Conservation (phyloP, 2,329 filamentous ascomycete genomes). For the Pestalotiopsis sp. region DNA sequence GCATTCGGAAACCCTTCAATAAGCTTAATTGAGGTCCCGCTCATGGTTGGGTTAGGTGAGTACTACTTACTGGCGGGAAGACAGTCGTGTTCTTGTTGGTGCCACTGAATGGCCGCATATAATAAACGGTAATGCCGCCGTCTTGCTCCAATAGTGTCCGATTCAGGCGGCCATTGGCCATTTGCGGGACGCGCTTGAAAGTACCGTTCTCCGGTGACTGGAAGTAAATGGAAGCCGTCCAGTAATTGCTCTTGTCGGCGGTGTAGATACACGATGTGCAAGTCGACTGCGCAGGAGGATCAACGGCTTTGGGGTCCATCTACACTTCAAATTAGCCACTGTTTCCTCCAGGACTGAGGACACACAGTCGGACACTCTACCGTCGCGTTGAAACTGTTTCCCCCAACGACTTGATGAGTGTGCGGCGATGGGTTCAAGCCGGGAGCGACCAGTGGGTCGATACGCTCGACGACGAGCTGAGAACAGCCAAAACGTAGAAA, state of each 20-base stretch:
- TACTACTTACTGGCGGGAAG: conserved; percentile 28
- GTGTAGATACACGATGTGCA: conserved; percentile 35
- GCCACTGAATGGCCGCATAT: conserved; percentile 26
- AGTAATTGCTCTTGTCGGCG: conserved; percentile 36
- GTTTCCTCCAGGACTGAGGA: too few species aligned
- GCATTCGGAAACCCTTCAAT: conserved; percentile 36
- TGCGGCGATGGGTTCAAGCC: conserved; percentile 48
- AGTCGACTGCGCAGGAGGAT: conserved; percentile 27
- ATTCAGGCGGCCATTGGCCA: conserved; percentile 32
- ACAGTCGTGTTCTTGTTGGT: conserved; percentile 28
- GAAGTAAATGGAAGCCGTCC: conserved; percentile 35
- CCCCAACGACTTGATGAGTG: conserved; percentile 45
- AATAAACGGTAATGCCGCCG: conserved; percentile 34
- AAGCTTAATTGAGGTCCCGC: too few species aligned
- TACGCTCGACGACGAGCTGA: conserved; percentile 6
- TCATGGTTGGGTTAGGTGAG: background rate
- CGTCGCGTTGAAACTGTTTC: conserved; percentile 34
- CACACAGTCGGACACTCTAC: too few species aligned
- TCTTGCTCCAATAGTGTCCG: conserved; percentile 20
- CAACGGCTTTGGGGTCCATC: conserved; percentile 26
- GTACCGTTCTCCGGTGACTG: conserved; percentile 31
- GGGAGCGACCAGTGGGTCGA: conserved; percentile 16
- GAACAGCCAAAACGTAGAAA: conserved; percentile 10
- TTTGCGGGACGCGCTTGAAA: conserved; percentile 33
- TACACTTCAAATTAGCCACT: background rate